A percentile compares a stretch with the other conserved stretches of the same genome.
Conservation (phyloP, 371 early-diverging fungal species). For the Batkoa obscura region DNA sequence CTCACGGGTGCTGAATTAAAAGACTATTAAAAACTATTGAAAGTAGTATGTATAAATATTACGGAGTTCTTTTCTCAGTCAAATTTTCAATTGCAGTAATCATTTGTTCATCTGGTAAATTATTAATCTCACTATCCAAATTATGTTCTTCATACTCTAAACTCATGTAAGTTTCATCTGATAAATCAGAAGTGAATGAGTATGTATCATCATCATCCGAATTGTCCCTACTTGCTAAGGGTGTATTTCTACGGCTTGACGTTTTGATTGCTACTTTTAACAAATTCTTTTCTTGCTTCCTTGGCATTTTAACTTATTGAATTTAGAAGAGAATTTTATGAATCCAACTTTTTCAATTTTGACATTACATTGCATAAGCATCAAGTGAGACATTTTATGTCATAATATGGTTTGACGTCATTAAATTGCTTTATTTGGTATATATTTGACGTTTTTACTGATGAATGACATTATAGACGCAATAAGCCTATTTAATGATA, state of each 20-base stretch:
- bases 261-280: slow-evolving; percentile 2
- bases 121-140: not conserved
- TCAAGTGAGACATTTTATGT: too few species aligned
- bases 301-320: slow-evolving; percentile 4
- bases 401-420: too few species aligned
- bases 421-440: too few species aligned
- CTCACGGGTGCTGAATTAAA: slow-evolving; percentile 1
- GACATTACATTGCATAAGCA: too few species aligned
- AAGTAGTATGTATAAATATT: not conserved
- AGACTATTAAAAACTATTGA: too few species aligned
- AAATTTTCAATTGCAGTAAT: not conserved
- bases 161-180: slow-evolving; percentile 1
- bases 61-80: slow-evolving; percentile 2
- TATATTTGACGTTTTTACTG: too few species aligned
- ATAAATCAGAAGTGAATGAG: slow-evolving; percentile 1
- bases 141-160: not conserved
- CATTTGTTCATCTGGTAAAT: not conserved
- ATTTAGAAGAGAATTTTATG: too few species aligned
- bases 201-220: not conserved
- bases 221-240: not conserved
- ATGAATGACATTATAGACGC: too few species aligned
- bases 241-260: not conserved
- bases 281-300: not conserved
- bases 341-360: too few species aligned
- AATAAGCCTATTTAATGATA: too few species aligned